A percentile compares a stretch with the other conserved stretches of the same genome.
Evolutionary conservation across 805 yeast species (phyloP).

Genomic region (Nakazawaea ishiwadae): DNA sequence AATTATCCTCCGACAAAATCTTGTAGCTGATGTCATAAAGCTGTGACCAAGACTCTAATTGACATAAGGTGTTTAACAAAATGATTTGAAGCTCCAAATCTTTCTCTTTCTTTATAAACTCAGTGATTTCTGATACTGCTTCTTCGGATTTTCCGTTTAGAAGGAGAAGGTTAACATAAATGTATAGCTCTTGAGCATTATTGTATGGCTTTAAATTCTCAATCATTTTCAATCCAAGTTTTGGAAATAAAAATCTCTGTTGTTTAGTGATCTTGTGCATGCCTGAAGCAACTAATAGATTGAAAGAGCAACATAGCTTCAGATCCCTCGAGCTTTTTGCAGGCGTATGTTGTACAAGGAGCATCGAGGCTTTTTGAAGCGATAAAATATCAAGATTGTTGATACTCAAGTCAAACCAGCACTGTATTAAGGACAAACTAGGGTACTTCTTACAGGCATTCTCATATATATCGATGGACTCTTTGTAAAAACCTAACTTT

Average conservation of each 20-base stretch:
- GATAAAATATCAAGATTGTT: slow-evolving; percentile 42
- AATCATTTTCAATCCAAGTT: slow-evolving; percentile 55
- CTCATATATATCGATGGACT: slow-evolving; percentile 49
- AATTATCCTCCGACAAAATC: slow-evolving; percentile 40
- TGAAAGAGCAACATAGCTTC: slow-evolving; percentile 53
- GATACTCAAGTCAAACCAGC: slow-evolving; percentile 56
- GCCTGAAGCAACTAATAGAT: slow-evolving; percentile 38
- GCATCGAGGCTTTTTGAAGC: slow-evolving; percentile 51
- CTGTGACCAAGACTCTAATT: slow-evolving; percentile 35
- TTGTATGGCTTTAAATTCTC: slow-evolving; percentile 46
- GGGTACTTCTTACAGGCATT: slow-evolving; percentile 56
- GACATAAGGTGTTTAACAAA: slow-evolving; percentile 42
- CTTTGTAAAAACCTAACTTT: slow-evolving; percentile 30
- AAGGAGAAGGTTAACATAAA: slow-evolving; percentile 48
- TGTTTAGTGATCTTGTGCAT: slow-evolving; percentile 31
- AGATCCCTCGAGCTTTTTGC: slow-evolving; percentile 29
- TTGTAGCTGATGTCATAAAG: slow-evolving; percentile 35
- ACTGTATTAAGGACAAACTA: slow-evolving; percentile 36
- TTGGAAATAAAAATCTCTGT: slow-evolving; percentile 50
- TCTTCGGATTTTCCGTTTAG: slow-evolving; percentile 29
- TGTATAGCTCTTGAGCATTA: slow-evolving; percentile 62
- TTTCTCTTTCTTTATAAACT: slow-evolving; percentile 31
- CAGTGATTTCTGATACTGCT: slow-evolving; percentile 25
- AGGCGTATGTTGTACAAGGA: slow-evolving; percentile 28
- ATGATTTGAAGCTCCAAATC: slow-evolving; percentile 64